Evolutionary conservation across 208 protist species (phyloP).

Genomic region (Kentomonas sorsogonicus): DNA sequence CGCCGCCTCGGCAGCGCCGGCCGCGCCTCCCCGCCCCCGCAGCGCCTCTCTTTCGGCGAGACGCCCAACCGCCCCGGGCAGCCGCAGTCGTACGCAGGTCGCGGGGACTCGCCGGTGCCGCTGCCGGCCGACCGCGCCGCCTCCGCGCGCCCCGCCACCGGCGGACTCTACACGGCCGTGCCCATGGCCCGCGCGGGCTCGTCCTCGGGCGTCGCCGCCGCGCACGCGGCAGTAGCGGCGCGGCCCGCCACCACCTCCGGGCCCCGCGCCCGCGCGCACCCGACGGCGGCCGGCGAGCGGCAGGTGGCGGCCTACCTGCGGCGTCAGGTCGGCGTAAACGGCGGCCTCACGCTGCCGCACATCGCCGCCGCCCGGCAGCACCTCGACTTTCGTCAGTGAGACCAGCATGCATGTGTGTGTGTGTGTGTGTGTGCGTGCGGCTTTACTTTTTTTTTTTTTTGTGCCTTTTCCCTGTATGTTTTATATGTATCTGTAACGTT

Average conservation of each 20-base stretch:
- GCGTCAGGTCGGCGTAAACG: too few relatives aligned
- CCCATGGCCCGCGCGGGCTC: too few relatives aligned
- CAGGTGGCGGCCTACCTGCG: too few relatives aligned
- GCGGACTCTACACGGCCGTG: too few relatives aligned
- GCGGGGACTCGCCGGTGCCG: not conserved
- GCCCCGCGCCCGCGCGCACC: not conserved
- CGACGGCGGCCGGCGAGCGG: not conserved
- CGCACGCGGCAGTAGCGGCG: too few relatives aligned
- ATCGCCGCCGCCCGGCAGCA: too few relatives aligned
- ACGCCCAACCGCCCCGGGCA: slow-evolving; percentile 10
- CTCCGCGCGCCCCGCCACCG: too few relatives aligned
- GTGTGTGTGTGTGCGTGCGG: not conserved
- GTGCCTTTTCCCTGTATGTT: not conserved
- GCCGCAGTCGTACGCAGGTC: not conserved
- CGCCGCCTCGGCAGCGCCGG: too few relatives aligned
- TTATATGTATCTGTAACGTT: not conserved
- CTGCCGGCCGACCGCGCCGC: not conserved
- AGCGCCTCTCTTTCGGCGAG: not conserved
- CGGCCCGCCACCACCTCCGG: slow-evolving; percentile 1
- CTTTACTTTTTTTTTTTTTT: slow-evolving; percentile 7
- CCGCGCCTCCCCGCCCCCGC: not conserved
- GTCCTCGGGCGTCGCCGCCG: too few relatives aligned
- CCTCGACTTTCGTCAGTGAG: too few relatives aligned
- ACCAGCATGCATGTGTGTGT: not conserved
- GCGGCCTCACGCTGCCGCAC: not conserved